Conservation (phyloP, 306 rosid genomes). For the Ormosia semicastrata region DNA sequence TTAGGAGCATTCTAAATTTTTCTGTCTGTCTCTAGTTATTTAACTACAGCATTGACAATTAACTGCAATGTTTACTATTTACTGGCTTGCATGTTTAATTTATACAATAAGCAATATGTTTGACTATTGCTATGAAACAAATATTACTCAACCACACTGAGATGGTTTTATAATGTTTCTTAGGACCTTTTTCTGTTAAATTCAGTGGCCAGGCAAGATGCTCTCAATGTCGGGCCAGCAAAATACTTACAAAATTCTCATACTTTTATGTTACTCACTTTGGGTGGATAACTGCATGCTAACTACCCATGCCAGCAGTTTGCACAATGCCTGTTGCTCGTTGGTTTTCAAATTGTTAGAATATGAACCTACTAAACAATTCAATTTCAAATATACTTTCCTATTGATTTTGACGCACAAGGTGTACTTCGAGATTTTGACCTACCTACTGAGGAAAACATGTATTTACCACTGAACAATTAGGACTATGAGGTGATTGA, state of each 20-base stretch:
- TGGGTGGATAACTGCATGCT: background rate
- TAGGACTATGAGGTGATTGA: constrained; percentile 10
- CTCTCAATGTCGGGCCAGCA: background rate
- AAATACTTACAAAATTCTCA: background rate
- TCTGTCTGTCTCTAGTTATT: too few species aligned
- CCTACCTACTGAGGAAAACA: background rate
- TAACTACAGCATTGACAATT: too few species aligned
- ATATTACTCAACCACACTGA: background rate
- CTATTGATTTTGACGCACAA: background rate
- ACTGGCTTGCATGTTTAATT: background rate
- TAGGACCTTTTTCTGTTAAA: constrained; percentile 1
- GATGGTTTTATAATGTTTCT: background rate
- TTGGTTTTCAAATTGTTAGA: background rate
- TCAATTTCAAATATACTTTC: background rate
- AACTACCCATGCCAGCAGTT: background rate
- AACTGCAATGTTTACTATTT: constrained; percentile 4
- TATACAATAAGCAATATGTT: background rate
- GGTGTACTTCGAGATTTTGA: background rate
- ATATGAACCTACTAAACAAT: background rate
- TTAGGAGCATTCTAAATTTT: too few species aligned
- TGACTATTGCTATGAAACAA: constrained; percentile 7
- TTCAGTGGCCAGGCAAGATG: background rate
- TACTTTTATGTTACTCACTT: background rate
- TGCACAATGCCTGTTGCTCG: background rate
- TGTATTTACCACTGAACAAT: background rate